Percentiles rank a stretch among this genome's conserved stretches.
These are phyloP conservation scores for Cetraspora pellucida DNA, from an alignment of 192 early-diverging fungal genomes.

Conservation along the genomic window DNA sequence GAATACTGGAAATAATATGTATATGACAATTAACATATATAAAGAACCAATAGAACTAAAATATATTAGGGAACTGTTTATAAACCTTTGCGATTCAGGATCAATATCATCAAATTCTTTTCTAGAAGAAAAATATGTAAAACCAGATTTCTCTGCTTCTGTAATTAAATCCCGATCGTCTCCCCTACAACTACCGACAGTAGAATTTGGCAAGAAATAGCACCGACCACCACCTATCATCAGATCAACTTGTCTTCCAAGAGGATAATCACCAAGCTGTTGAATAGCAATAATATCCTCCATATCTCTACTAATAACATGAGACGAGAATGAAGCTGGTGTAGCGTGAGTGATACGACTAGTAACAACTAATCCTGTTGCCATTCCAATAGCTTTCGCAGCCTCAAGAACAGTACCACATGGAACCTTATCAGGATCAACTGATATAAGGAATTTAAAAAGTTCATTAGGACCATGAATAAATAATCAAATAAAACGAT, in stretches of 20 bases:
- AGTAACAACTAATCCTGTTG: constrained; percentile 91
- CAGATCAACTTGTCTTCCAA: constrained; percentile 82
- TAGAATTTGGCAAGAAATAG: constrained; percentile 78
- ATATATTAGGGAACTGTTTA: neutral
- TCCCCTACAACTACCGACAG: constrained; percentile 68
- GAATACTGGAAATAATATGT: constrained; percentile 43
- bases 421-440: constrained; percentile 63
- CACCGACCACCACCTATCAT: constrained; percentile 92
- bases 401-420: constrained; percentile 96
- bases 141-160: constrained; percentile 62
- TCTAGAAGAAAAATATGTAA: constrained; percentile 56
- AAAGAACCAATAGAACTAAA: neutral
- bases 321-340: constrained; percentile 78
- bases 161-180: constrained; percentile 73
- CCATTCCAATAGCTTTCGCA: constrained; percentile 78
- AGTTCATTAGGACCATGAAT: too few relatives aligned
- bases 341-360: constrained; percentile 95
- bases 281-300: constrained; percentile 88
- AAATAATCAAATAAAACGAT: too few relatives aligned
- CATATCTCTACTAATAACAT: constrained; percentile 77
- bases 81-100: neutral
- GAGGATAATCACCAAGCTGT: constrained; percentile 86
- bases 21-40: neutral
- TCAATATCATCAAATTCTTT: constrained; percentile 66
- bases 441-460: constrained; percentile 32